phyloP scores from a whole-genome alignment of 805 yeast genomes.

The Aciculoconidium aculeatum region DNA sequence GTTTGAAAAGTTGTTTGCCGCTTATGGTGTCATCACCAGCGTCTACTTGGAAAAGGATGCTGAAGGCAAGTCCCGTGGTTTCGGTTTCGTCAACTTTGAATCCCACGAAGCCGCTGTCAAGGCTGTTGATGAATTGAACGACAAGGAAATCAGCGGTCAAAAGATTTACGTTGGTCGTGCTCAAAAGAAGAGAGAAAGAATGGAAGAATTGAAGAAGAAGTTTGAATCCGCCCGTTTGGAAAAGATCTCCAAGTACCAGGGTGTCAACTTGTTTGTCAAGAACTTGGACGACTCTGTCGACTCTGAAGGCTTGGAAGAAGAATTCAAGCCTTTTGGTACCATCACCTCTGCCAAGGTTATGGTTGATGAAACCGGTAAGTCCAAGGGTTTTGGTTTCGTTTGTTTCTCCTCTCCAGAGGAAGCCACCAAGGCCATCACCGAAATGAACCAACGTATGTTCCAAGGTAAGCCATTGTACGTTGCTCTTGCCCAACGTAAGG shows the following conservation, averaged over 20 bases:
- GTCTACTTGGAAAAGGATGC: slow-evolving; percentile 71
- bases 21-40: slow-evolving; percentile 79
- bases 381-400: slow-evolving; percentile 98
- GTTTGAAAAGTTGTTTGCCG: slow-evolving; percentile 64
- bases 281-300: slow-evolving; percentile 91
- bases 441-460: slow-evolving; percentile 96
- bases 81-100: slow-evolving; percentile 92
- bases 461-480: slow-evolving; percentile 95
- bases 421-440: slow-evolving; percentile 97
- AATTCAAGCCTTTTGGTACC: slow-evolving; percentile 87
- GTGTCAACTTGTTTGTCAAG: slow-evolving; percentile 94
- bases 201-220: slow-evolving; percentile 91
- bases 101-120: slow-evolving; percentile 80
- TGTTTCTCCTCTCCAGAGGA: slow-evolving; percentile 97
- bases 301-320: slow-evolving; percentile 87
- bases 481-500: slow-evolving; percentile 98
- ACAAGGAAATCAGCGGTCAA: slow-evolving; percentile 78
- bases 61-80: slow-evolving; percentile 89
- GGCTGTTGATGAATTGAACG: slow-evolving; percentile 91
- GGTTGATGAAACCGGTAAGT: slow-evolving; percentile 91
- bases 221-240: slow-evolving; percentile 89
- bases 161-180: slow-evolving; percentile 95
- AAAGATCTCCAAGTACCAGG: slow-evolving; percentile 90
- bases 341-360: slow-evolving; percentile 95
- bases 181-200: slow-evolving; percentile 97